Evolutionary conservation across 495 filamentous ascomycete species (phyloP), one percentile per base, ranked within the genome.

Genomic region (Patellaria atrata): DNA sequence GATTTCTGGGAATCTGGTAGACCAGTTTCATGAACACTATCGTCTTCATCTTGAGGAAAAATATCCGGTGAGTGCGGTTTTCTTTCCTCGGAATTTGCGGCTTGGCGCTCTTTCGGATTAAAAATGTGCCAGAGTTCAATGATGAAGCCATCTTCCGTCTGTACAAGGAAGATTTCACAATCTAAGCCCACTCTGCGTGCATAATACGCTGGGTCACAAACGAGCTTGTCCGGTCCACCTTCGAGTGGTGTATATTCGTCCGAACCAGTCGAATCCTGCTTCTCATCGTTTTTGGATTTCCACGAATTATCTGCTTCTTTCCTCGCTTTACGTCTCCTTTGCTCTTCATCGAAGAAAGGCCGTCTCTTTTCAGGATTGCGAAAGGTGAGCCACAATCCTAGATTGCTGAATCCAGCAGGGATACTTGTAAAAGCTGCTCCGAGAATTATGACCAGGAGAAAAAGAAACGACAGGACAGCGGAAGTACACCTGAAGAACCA

Each of bases 91-190:
- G 44, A 31, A 10, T 39, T n/a, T 3, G 38, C 37, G 3, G 39
- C 34, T 11, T 26, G 16, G 46, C 81, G 76, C 36, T 89, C 78
- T 33, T 65, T 64, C 0, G 87, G 89, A 36, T 94, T 76, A 52
- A 84, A 96, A 21, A 96, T 63, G 52, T 94, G 87, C 73, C 79
- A 89, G 1, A 96, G 60, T 12, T 74, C 67, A 37, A 96, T 77
- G 41, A 94, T 70, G 51, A 93, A 94, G 3, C 87, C 89, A 49
- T 96, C 87, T 55, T 94, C 87, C 0, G 89, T 96, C 55, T 93
- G 74, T 0, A 94, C 84, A 22, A 79, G 63, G 49, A 79, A 84
- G 14, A 67, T 69, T 48, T 94, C 89, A 12, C 82, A 71, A 38
- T 94, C 83, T 4, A 96, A 65, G 5, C 87, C 89, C 1, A 94